phyloP scores from a whole-genome alignment of 352 stramenopile genomes.

The Elongisporangium undulatum region DNA sequence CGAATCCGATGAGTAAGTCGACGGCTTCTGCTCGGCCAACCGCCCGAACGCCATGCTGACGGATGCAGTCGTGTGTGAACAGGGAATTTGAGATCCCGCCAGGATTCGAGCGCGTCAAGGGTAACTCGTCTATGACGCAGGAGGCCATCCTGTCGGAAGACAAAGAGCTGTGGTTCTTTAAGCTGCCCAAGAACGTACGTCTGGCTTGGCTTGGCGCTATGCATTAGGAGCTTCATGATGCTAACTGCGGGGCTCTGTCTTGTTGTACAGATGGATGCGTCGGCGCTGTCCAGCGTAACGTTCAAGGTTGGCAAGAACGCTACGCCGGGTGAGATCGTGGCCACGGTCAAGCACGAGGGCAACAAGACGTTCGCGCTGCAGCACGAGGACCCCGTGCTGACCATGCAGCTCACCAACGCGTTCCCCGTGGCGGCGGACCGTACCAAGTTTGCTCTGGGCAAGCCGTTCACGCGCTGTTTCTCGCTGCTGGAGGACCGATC shows the following conservation, averaged over 20 bases:
- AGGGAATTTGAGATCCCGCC: conserved; percentile 81
- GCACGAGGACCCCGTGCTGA: conserved; percentile 53
- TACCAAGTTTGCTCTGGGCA: conserved; percentile 57
- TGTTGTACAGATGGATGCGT: conserved; percentile 54
- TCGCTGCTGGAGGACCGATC: conserved; percentile 56
- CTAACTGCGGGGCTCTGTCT: not conserved
- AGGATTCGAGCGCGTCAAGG: conserved; percentile 61
- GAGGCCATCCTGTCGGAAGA: conserved; percentile 60
- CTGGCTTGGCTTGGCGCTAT: not conserved
- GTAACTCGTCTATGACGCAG: conserved; percentile 49
- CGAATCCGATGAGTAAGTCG: conserved; percentile 49
- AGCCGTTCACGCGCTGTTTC: conserved; percentile 71
- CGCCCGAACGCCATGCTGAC: not conserved
- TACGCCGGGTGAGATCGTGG: conserved; percentile 28
- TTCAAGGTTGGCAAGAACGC: conserved; percentile 50
- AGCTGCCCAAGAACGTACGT: conserved; percentile 78
- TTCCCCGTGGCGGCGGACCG: conserved; percentile 55
- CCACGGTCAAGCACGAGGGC: conserved; percentile 30
- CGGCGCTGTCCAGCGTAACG: conserved; percentile 57
- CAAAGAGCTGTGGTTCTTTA: conserved; percentile 86
- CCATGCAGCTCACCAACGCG: conserved; percentile 74
- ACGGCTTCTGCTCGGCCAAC: not conserved
- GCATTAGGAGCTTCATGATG: not conserved
- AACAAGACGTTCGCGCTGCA: conserved; percentile 56
- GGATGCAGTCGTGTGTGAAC: conserved; percentile 5